Base-by-base conservation (phyloP, 208 protist genomes). In the Leishmania gerbilli region DNA sequence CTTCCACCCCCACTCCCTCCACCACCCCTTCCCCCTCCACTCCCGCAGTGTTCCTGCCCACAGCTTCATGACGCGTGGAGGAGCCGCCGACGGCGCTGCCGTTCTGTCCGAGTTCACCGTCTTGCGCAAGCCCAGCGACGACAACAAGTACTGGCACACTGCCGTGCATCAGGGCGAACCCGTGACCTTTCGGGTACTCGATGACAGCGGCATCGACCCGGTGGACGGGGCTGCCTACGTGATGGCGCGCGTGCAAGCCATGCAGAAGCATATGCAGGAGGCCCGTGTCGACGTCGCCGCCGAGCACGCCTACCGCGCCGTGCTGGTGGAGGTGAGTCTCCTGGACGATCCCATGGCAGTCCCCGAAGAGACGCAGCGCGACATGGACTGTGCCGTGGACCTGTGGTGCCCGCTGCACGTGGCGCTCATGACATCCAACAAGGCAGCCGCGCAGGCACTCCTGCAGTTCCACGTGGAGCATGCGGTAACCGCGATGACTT, bases 321-420 rank as follows among this genome's bases (percentile, higher is more conserved):
- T 96, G 40, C 64, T 76, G 40, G 93, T 96, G 21, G 86, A 95
- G 76, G 83, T 96, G 9, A 93, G 87, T 75, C 75, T 92, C 11
- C 78, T 93, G 24, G 93, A 92, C 19, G 90, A 93, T 76, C 83
- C 84, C 19, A 55, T 82, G 13, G 86, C 83, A 13, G 64, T 90
- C 27, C 89, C 90, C n/a, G 60, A 83, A 9, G 82, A 86, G 62
- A 62, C 67, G 9, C 76, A 71, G 64, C 58, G 76, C 3, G 76
- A 87, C 31, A 75, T 78, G 65, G 83, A 91, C 71, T 87, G 79
- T 47, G 83, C 77, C 4, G 75, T 88, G 24, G 93, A 97, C 68
- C 81, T 93, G 24, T 97, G 93, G 93, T 74, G 83, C 62, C 89
- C 92, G 64, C 81, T 93, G 74, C 83, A 93, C 79, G 82, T 97